A percentile compares a stretch with the other conserved stretches of the same genome.
Evolutionary conservation across 768 basidiomycete genomes (phyloP).

Genomic region (Harrya chromipes): DNA sequence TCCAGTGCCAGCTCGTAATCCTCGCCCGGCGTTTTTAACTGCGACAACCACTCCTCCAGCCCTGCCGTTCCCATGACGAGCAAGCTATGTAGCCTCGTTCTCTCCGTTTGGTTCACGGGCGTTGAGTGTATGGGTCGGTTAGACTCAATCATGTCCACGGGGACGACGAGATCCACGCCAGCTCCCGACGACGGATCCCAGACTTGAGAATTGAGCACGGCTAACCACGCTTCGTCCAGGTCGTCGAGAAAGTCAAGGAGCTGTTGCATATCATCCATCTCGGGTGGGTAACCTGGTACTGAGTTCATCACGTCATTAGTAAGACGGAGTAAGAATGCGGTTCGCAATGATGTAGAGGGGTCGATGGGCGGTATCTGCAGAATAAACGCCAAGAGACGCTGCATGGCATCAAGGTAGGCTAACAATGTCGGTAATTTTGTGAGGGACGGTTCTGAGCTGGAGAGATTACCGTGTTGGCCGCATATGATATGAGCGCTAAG

Average conservation of each 20-base stretch:
- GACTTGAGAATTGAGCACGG: conserved; percentile 57
- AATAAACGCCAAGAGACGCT: conserved; percentile 55
- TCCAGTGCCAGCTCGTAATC: conserved; percentile 40
- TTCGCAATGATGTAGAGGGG: conserved; percentile 66
- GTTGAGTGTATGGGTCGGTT: conserved; percentile 37
- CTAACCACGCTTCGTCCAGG: conserved; percentile 72
- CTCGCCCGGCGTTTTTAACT: conserved; percentile 25
- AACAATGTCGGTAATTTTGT: conserved; percentile 55
- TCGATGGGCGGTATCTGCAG: conserved; percentile 74
- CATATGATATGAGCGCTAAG: neutral
- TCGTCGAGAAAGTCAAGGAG: conserved; percentile 69
- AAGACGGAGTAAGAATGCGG: conserved; percentile 64
- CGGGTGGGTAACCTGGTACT: conserved; percentile 58
- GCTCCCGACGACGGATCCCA: conserved; percentile 56
- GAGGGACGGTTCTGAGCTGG: conserved; percentile 33
- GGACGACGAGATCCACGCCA: conserved; percentile 41
- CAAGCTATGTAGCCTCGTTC: conserved; percentile 65
- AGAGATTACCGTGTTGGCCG: neutral
- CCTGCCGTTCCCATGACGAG: conserved; percentile 55
- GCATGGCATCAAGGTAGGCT: conserved; percentile 57
- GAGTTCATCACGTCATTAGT: conserved; percentile 63
- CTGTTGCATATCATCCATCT: conserved; percentile 42
- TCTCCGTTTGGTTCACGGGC: conserved; percentile 65
- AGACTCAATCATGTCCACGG: conserved; percentile 33
- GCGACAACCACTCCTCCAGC: conserved; percentile 68